Base-by-base conservation (phyloP, 306 rosid genomes). In the Dryas alaskensis region DNA sequence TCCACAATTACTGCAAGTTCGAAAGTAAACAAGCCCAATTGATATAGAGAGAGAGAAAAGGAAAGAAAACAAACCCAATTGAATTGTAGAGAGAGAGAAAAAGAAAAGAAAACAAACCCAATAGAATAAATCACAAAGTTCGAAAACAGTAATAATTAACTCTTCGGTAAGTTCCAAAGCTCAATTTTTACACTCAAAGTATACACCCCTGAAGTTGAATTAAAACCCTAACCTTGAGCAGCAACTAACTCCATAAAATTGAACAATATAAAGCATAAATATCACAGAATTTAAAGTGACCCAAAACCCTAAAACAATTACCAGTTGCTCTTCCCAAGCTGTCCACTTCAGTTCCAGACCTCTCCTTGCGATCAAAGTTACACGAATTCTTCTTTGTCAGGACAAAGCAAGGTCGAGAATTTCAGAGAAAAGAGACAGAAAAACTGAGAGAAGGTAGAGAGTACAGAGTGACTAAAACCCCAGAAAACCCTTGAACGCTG, bases 181-280 rank as follows among this genome's bases (percentile, higher is more conserved):
- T 72, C 76, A 27, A 22, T 58, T 8, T 59, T 13, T 4, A 44
- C 16, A 54, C 16, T 17, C 39, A 16, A 5, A 70, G 44, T 2
- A 37, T 4, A 10, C 3, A 53, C 14, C 17, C 4, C 25, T 7
- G 58, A 22, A 54, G 7, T 58, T 46, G 64, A 70, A 70, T 70
- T 16, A 22, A 40, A 70, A 55, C 74, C 74, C 74, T 70, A 55
- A 27, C 9, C 10, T 31, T 8, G 39, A 60, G 53, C 46, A 39
- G 47, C 68, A 47, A 47, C 68, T 9, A 43, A 55, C 64, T 43
- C 65, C 45, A 42, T 53, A 70, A 70, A 70, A 57, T 55, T 12
- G 14, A 44, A 54, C 67, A 10, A 54, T 1, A 53, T 1, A 50
- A 5, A 52, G 4, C 52, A 25, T 8, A 19, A 42, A n/a, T 19